Percentiles rank a stretch among this genome's conserved stretches.
phyloP scores from a whole-genome alignment of 306 rosid species.

The Crotalaria pallida region DNA sequence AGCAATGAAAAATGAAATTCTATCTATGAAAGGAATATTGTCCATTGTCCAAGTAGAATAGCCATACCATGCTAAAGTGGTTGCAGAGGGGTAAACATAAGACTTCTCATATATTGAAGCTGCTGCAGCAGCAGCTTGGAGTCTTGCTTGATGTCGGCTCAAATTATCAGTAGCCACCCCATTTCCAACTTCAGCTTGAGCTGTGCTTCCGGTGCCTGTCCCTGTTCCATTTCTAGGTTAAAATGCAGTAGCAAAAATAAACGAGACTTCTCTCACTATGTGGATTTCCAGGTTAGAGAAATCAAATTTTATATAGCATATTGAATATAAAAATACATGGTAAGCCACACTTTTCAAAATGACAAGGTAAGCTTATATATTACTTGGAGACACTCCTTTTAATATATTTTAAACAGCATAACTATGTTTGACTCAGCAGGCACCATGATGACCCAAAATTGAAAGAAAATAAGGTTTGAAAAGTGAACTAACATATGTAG shows the following conservation, averaged over 20 bases:
- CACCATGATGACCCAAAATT: not conserved
- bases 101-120: slow-evolving; percentile 92
- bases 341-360: slow-evolving; percentile 10
- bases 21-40: not conserved
- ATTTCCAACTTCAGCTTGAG: slow-evolving; percentile 50
- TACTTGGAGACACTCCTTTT: not conserved
- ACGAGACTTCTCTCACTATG: not conserved
- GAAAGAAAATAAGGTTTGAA: slow-evolving; percentile 7
- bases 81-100: slow-evolving; percentile 53
- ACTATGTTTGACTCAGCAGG: not conserved
- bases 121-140: slow-evolving; percentile 87
- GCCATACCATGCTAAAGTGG: slow-evolving; percentile 64
- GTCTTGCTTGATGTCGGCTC: slow-evolving; percentile 80
- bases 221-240: slow-evolving; percentile 30
- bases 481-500: not conserved
- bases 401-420: slow-evolving; percentile 9
- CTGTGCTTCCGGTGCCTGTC: slow-evolving; percentile 42
- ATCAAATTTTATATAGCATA: not conserved
- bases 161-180: slow-evolving; percentile 43
- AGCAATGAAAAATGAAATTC: not conserved
- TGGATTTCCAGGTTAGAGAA: slow-evolving; percentile 21
- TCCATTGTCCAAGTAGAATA: slow-evolving; percentile 3
- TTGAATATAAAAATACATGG: not conserved
- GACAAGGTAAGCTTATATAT: not conserved
- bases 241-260: not conserved